Evolutionary conservation across 495 filamentous ascomycete genomes (phyloP).

Genomic region (Lophiostoma macrostomum): DNA sequence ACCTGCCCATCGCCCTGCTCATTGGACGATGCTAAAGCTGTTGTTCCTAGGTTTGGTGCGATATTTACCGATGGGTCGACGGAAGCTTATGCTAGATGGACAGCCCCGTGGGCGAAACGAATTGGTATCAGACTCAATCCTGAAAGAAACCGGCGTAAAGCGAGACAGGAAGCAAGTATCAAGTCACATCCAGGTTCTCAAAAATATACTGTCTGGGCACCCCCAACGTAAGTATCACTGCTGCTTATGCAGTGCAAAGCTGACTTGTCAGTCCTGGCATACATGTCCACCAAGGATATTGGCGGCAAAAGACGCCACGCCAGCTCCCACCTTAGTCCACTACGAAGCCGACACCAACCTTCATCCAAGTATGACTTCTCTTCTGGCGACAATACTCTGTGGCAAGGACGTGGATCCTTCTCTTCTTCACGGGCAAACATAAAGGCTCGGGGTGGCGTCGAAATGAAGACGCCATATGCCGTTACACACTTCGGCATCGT

Average conservation of each 20-base stretch:
- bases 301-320: slow-evolving; percentile 3
- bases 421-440: not conserved
- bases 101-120: slow-evolving; percentile 86
- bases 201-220: slow-evolving; percentile 67
- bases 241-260: not conserved
- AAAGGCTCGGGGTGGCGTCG: not conserved
- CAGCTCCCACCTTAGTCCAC: not conserved
- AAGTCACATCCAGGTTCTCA: slow-evolving; percentile 96
- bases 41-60: slow-evolving; percentile 71
- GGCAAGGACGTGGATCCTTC: slow-evolving; percentile 3
- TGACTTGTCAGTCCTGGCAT: slow-evolving; percentile 7
- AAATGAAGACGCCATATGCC: slow-evolving; percentile 20
- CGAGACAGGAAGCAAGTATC: slow-evolving; percentile 86
- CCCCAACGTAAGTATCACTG: slow-evolving; percentile 47
- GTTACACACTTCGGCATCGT: slow-evolving; percentile 39
- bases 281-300: slow-evolving; percentile 21
- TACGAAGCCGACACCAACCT: slow-evolving; percentile 7
- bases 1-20: slow-evolving; percentile 1
- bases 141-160: slow-evolving; percentile 60
- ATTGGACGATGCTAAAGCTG: slow-evolving; percentile 15
- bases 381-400: slow-evolving; percentile 1
- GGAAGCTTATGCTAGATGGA: slow-evolving; percentile 67
- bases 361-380: slow-evolving; percentile 12
- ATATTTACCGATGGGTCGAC: slow-evolving; percentile 76
- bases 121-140: slow-evolving; percentile 80